Evolutionary conservation across 2,329 filamentous ascomycete genomes (phyloP).

Genomic region (Coniella lustricola): DNA sequence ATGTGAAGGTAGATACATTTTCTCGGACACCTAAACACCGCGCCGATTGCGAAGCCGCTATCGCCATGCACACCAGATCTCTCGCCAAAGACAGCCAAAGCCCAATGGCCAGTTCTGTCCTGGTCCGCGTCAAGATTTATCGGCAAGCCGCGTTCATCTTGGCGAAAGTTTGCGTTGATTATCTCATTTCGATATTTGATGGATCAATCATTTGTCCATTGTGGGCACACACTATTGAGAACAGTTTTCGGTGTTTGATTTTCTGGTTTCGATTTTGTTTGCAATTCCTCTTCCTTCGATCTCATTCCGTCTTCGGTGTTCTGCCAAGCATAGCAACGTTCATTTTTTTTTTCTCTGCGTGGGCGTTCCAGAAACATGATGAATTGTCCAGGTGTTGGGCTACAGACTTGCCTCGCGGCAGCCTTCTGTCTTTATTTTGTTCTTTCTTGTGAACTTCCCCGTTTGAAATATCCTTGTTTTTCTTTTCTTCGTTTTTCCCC

Average conservation of each 20-base stretch:
- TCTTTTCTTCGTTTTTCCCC: conserved; percentile 1
- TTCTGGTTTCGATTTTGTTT: no score
- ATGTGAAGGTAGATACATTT: conserved; percentile 13
- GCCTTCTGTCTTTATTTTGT: conserved; percentile 1
- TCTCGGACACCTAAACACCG: neutral
- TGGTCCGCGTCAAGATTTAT: neutral
- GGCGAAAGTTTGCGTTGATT: no score
- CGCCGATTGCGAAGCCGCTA: conserved; percentile 18
- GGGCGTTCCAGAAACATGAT: conserved; percentile 12
- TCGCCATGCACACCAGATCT: conserved; percentile 9
- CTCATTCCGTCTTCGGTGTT: conserved; percentile 5
- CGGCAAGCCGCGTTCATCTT: no score
- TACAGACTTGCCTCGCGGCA: conserved; percentile 16
- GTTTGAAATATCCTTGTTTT: no score
- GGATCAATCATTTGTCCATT: no score
- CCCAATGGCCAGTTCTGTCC: neutral
- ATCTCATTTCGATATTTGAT: no score
- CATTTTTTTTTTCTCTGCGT: neutral
- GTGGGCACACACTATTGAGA: no score
- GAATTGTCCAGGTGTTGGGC: conserved; percentile 6
- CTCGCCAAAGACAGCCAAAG: conserved; percentile 12
- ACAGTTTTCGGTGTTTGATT: no score
- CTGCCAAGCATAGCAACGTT: conserved; percentile 15
- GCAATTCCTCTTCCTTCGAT: neutral
- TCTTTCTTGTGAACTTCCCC: no score